Evolutionary conservation across 1,284 basidiomycete species (phyloP), one percentile per base, ranked within the genome.

Genomic region (Trichosporon sp.): DNA sequence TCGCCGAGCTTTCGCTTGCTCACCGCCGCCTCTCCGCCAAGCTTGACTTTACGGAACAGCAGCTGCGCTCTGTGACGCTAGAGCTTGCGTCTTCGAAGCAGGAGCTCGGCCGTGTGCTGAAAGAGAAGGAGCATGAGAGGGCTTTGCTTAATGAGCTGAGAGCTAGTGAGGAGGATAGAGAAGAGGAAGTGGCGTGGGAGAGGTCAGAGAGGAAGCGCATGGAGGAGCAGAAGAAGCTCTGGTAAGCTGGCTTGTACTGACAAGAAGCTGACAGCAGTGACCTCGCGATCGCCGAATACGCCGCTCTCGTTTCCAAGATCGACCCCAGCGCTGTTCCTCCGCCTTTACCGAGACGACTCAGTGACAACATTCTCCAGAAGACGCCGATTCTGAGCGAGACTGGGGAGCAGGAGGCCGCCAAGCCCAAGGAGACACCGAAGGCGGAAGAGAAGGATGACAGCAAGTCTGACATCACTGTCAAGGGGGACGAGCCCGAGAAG

Each of bases 21-120:
- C 80, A 81, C 65, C 68, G 80, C 10, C 71, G 78, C 1, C 70
- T 81, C 13, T 78, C 74, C 0, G 71, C 77, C 52, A 80, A 80
- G 64, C 69, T 80, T 4, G 79, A 80, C 62, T 65, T 77, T 14
- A 77, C 78, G 0, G 78, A 78, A 61, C 65, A 68, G 27, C 66
- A 71, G 49, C 66, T 77, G 23, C n/a, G 44, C 0, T 56, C 67
- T 0, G 62, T 64, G 16, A 62, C 82, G 49, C 78, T 79, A 3
- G 83, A 84, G 44, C 74, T 81, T 5, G 69, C 72, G 4, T 59
- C 63, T 10, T 81, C 88, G 14, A 80, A 83, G 64, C 74, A 82
- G 13, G 86, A 90, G 73, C 70, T 90, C 3, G 78, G 77, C 7
- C 79, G 83, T 49, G 80, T 91, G 61, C 86, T 85, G 71, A 76